Base-by-base conservation (phyloP, 176 grass and related monocot species). In the Rhynchospora breviuscula region DNA sequence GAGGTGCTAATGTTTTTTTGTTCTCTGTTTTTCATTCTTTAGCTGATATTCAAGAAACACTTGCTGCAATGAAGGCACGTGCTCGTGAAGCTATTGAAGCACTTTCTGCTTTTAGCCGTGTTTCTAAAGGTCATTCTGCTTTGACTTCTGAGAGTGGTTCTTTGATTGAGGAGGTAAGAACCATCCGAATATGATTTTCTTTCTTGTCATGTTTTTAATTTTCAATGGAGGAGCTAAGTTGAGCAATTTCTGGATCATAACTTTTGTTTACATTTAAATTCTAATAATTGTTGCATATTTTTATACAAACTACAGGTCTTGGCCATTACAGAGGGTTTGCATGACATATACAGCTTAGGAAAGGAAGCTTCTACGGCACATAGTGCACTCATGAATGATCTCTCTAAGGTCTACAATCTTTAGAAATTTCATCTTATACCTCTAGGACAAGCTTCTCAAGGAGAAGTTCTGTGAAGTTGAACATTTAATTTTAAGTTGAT, bases 111-210 rank as follows among this genome's bases (percentile, higher is more conserved):
- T 98, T 94, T 81, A 88, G 87, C 85, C 79, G 83, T 91, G 80
- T 90, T 90, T 94, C 95, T 60, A 93, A 91, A 82, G 90, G 91
- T 12, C 89, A 86, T 59, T 91, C 95, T 88, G 90, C 95, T 81
- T 90, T 98, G 89, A 98, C 92, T 90, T 81, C 90, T 85, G 95
- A 98, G 88, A 94, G 95, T 88, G 95, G 92, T 87, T 92, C 92
- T 49, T 92, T 98, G 85, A 89, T 98, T 0, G 95, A 98, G 80
- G 95, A 98, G 95, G 95, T 98, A 98, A 44, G 49, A 31, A 56
- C 48, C 23, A 56, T 77, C 49, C 8, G 48, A 77, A 56, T 77
- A 13, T 29, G 47, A 11, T 31, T 77, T 35, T 61, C 21, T 82
- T 59, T 70, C 35, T 71, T 78, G 44, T 78, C 31, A 54, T 84